A percentile compares a stretch with the other conserved stretches of the same genome.
These are phyloP conservation scores for Angophora floribunda DNA, from an alignment of 345 rosid species.

Conservation along the genomic window DNA sequence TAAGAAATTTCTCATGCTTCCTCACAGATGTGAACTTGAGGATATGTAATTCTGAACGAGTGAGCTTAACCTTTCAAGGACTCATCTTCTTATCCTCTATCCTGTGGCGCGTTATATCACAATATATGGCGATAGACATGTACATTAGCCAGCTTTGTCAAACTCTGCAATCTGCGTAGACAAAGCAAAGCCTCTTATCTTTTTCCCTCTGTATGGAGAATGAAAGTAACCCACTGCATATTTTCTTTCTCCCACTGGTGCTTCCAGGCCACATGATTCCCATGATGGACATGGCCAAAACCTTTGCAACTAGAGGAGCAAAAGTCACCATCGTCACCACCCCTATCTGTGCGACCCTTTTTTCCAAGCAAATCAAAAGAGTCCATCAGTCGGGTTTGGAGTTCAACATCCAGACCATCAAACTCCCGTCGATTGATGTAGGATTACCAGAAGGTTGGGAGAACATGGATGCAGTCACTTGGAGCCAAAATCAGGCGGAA, in stretches of 20 bases:
- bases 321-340: not conserved
- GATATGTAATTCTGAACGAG: not conserved
- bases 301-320: conserved; percentile 4
- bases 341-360: conserved; percentile 2
- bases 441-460: conserved; percentile 45
- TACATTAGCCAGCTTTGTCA: not conserved
- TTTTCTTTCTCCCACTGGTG: conserved; percentile 26
- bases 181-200: not conserved
- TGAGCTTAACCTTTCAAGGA: not conserved
- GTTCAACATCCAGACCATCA: conserved; percentile 13
- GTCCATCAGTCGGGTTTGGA: conserved; percentile 4
- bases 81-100: not conserved
- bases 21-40: not conserved
- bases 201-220: not conserved
- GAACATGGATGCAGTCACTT: conserved; percentile 13
- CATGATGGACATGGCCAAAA: conserved; percentile 21
- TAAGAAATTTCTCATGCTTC: not conserved
- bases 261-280: conserved; percentile 30
- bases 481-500: not conserved
- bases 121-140: not conserved
- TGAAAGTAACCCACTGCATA: not conserved
- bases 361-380: not conserved
- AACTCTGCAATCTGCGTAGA: not conserved
- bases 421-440: conserved; percentile 26
- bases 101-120: not conserved